phyloP scores from a whole-genome alignment of 2,329 filamentous ascomycete genomes.

The Fusarium goolgardi region DNA sequence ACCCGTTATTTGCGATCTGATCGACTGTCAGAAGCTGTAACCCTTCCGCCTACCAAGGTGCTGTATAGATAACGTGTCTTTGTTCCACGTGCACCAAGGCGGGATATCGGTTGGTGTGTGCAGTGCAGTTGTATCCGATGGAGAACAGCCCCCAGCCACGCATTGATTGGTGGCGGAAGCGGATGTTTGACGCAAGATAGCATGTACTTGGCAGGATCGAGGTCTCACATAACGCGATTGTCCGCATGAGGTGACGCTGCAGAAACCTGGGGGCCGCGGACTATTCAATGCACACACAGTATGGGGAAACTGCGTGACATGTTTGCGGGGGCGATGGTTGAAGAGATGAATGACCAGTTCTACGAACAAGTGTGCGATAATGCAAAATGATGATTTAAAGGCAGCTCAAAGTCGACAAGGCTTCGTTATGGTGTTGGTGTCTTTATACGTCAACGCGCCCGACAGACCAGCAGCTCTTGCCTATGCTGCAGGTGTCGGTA shows the following conservation, averaged over 20 bases:
- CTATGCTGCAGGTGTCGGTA: not conserved
- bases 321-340: not conserved
- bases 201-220: constrained; percentile 11
- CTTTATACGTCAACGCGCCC: not conserved
- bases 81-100: not conserved
- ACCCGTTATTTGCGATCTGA: no score
- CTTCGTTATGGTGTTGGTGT: not conserved
- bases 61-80: not conserved
- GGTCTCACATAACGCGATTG: constrained; percentile 17
- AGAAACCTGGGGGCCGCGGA: constrained; percentile 10
- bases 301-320: not conserved
- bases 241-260: constrained; percentile 14
- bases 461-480: not conserved
- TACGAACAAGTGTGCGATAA: not conserved
- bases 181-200: constrained; percentile 14
- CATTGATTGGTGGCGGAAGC: constrained; percentile 16
- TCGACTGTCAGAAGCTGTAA: not conserved
- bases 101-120: not conserved
- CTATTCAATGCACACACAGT: not conserved
- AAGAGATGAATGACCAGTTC: not conserved
- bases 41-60: not conserved
- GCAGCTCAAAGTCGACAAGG: not conserved
- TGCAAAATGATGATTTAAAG: not conserved
- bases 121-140: not conserved
- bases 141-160: not conserved